Evolutionary conservation across 2,329 filamentous ascomycete species (phyloP), one percentile per base, ranked within the genome.

Genomic region (Blastomyces parvus): DNA sequence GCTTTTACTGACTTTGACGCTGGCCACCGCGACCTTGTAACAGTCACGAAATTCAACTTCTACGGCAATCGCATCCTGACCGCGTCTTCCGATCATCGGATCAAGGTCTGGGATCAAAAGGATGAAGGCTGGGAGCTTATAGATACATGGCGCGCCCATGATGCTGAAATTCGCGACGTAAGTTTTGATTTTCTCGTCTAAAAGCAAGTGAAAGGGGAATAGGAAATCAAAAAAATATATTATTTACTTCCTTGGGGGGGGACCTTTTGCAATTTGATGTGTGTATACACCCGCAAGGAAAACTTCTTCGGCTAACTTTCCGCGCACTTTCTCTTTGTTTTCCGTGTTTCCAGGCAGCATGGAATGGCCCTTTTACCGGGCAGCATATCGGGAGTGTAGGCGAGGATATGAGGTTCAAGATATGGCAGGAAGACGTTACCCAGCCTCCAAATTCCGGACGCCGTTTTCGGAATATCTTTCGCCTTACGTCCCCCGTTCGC

Each of bases 51-150:
- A 68, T 96, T 95, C 82, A 97, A 97, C 76, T 87, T 87, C 68
- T 96, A 96, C 74, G 93, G 92, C 69, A 92, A 91, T 70, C 89
- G 92, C 69, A 92, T 93, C 80, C 89, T 92, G 52, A 94, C 91
- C 2, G 91, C 91, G 42, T 94, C 91, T 22, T 90, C 93, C 22
- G 93, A 97, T 75, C 93, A 96, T 74, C 90, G 89, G 74, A 88
- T 97, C 71, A 91, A 92, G 73, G 89, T 97, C 66, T 97, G 93
- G 83, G 88, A 94, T 72, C 86, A 83, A 64, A 81, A 87, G 68
- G 88, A 91, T 69, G 86, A 86, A 52, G 80, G 84, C 63, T 96
- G 91, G 90, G 83, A 85, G 60, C 79, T 94, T 46, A 89, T 87
- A 72, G 93, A 97, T 77, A 91, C 86, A 63, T 97, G 92, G 91